Evolutionary conservation across 1,139 yeast genomes (phyloP).

Genomic region (Suhomyces terraborum): DNA sequence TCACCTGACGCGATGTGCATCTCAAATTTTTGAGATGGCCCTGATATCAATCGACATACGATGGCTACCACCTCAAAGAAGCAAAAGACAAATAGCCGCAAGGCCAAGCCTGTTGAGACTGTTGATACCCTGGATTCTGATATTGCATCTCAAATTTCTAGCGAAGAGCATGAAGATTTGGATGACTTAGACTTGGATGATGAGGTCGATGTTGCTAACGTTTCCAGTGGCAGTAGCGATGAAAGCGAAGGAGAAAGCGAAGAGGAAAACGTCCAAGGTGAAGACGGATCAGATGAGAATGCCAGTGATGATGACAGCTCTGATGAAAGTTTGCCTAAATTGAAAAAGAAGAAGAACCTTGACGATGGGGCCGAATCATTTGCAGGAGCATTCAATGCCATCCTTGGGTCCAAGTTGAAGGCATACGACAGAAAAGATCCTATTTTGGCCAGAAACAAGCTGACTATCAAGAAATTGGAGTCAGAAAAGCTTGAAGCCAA

Average conservation of each 20-base stretch:
- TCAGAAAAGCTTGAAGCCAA: slow-evolving; percentile 80
- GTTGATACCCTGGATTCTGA: slow-evolving; percentile 8
- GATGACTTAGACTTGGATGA: slow-evolving; percentile 20
- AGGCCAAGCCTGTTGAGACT: slow-evolving; percentile 14
- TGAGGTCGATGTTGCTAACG: slow-evolving; percentile 21
- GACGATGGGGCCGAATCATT: slow-evolving; percentile 75
- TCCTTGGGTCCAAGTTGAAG: slow-evolving; percentile 80
- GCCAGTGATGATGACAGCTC: slow-evolving; percentile 24
- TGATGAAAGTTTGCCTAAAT: slow-evolving; percentile 46
- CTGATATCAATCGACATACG: not conserved
- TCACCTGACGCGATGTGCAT: slow-evolving; percentile 2
- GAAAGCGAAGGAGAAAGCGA: slow-evolving; percentile 16
- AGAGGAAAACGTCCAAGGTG: slow-evolving; percentile 20
- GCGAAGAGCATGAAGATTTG: slow-evolving; percentile 13
- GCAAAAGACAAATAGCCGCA: slow-evolving; percentile 20
- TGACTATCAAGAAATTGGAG: slow-evolving; percentile 70
- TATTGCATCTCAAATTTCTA: slow-evolving; percentile 10
- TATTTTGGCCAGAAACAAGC: slow-evolving; percentile 77
- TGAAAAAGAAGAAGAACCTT: slow-evolving; percentile 55
- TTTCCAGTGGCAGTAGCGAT: slow-evolving; percentile 16
- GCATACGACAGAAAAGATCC: slow-evolving; percentile 90
- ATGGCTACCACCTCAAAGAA: slow-evolving; percentile 25
- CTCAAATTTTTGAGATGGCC: slow-evolving; percentile 8
- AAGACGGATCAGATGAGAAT: slow-evolving; percentile 19
- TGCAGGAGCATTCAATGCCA: slow-evolving; percentile 81